Evolutionary conservation across 108 stramenopile genomes (phyloP).

Genomic region (Nitzschia putrida): DNA sequence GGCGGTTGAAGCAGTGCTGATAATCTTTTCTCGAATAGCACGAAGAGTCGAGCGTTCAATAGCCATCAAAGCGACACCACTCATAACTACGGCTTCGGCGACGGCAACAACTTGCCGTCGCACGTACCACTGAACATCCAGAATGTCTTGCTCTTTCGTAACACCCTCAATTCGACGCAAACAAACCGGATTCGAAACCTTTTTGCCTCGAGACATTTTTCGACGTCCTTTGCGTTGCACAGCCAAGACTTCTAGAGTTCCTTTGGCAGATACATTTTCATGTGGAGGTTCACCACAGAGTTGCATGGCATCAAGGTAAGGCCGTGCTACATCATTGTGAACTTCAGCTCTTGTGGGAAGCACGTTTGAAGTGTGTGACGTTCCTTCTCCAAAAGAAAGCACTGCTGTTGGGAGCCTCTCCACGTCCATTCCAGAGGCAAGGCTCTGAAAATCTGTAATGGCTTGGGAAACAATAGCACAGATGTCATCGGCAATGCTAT

Average conservation of each 20-base stretch:
- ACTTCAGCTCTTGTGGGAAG: background rate
- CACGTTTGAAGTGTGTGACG: constrained; percentile 1
- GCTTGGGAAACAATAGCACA: constrained; percentile 10
- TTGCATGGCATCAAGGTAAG: constrained; percentile 23
- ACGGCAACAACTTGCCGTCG: constrained; percentile 29
- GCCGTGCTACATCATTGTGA: background rate
- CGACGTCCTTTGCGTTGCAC: background rate
- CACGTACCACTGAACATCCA: constrained; percentile 36
- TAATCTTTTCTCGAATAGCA: constrained; percentile 4
- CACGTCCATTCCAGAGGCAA: background rate
- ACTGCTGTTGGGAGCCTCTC: background rate
- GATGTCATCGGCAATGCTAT: constrained; percentile 5
- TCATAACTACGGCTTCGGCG: constrained; percentile 10
- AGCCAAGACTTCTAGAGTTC: background rate
- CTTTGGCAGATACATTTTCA: background rate
- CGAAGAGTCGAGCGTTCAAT: background rate
- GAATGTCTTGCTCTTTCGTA: background rate
- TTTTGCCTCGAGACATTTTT: background rate
- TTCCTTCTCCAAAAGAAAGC: background rate
- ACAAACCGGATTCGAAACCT: background rate
- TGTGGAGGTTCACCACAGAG: constrained; percentile 24
- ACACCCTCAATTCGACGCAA: constrained; percentile 7
- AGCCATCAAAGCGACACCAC: constrained; percentile 1
- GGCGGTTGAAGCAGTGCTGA: constrained; percentile 6
- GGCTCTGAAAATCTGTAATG: background rate